phyloP scores from a whole-genome alignment of 1,284 basidiomycete genomes.

The Moesziomyces globuligerus region DNA sequence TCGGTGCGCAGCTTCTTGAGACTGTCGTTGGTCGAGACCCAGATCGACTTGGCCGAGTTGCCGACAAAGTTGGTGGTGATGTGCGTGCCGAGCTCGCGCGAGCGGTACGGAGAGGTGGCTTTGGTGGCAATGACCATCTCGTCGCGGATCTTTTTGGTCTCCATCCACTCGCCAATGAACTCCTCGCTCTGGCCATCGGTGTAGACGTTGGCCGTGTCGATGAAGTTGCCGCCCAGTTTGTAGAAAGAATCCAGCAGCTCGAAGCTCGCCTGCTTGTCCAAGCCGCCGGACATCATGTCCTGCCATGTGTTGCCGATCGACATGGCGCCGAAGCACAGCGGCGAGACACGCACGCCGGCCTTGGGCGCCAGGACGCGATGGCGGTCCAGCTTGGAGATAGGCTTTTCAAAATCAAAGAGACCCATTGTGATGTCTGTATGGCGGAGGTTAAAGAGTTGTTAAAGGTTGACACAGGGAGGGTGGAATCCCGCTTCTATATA shows the following conservation, averaged over 20 bases:
- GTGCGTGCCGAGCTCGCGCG: constrained; percentile 34
- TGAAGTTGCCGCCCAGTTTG: constrained; percentile 70
- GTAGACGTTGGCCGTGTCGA: constrained; percentile 73
- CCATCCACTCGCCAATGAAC: constrained; percentile 74
- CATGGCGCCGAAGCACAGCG: constrained; percentile 71
- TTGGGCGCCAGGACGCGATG: constrained; percentile 70
- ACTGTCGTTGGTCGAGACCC: constrained; percentile 62
- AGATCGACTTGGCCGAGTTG: constrained; percentile 67
- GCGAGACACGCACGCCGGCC: constrained; percentile 70
- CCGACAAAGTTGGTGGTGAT: constrained; percentile 69
- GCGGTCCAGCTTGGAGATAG: constrained; percentile 57
- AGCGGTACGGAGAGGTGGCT: constrained; percentile 68
- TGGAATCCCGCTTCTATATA: not conserved
- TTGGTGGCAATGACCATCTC: constrained; percentile 74
- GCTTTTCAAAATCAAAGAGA: constrained; percentile 39
- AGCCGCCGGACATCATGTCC: constrained; percentile 37
- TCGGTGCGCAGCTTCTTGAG: constrained; percentile 73
- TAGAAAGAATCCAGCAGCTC: constrained; percentile 51
- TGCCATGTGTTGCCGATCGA: constrained; percentile 71
- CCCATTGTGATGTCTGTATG: constrained; percentile 15
- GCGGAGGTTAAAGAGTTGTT: not conserved
- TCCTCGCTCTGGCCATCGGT: constrained; percentile 72
- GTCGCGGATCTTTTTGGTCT: constrained; percentile 71
- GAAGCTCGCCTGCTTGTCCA: constrained; percentile 42
- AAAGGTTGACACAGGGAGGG: not conserved